A percentile compares a stretch with the other conserved stretches of the same genome.
phyloP scores from a whole-genome alignment of 2,329 filamentous ascomycete genomes.

The Xylariaceae sp. region DNA sequence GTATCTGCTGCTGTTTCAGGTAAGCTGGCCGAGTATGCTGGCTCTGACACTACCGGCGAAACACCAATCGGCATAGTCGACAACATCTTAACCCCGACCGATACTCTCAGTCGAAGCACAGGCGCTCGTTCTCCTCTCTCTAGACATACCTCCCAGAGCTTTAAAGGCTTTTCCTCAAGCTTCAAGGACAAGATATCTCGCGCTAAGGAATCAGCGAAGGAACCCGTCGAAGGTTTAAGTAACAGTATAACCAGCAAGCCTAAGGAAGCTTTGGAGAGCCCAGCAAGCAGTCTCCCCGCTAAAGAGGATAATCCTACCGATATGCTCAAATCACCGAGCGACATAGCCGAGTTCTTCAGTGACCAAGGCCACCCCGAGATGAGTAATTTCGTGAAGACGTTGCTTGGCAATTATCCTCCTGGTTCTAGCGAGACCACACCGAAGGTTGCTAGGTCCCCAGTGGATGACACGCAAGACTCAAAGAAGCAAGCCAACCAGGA shows the following conservation, averaged over 20 bases:
- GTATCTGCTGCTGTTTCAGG: constrained; percentile 20
- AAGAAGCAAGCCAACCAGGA: neutral
- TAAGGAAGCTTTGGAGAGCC: constrained; percentile 8
- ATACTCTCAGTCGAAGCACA: constrained; percentile 36
- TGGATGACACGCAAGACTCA: neutral
- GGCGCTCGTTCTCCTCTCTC: constrained; percentile 22
- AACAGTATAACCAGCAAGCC: constrained; percentile 23
- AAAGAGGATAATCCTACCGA: constrained; percentile 23
- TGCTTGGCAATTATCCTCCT: constrained; percentile 27
- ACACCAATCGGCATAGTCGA: constrained; percentile 30
- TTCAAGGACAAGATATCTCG: constrained; percentile 20
- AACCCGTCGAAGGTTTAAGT: neutral
- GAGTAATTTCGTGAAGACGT: constrained; percentile 38
- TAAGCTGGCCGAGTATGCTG: constrained; percentile 20
- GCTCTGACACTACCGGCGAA: constrained; percentile 32
- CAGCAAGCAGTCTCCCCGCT: constrained; percentile 9
- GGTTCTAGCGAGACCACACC: constrained; percentile 11
- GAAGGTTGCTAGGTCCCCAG: constrained; percentile 12
- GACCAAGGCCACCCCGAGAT: constrained; percentile 41
- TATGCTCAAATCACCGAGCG: constrained; percentile 30
- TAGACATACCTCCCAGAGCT: constrained; percentile 23
- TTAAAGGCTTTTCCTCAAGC: constrained; percentile 10
- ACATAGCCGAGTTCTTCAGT: constrained; percentile 39
- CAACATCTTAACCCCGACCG: constrained; percentile 36
- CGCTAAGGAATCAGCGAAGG: constrained; percentile 5